A percentile compares a stretch with the other conserved stretches of the same genome.
phyloP scores from a whole-genome alignment of 495 filamentous ascomycete genomes.

The Bacidia rubella region DNA sequence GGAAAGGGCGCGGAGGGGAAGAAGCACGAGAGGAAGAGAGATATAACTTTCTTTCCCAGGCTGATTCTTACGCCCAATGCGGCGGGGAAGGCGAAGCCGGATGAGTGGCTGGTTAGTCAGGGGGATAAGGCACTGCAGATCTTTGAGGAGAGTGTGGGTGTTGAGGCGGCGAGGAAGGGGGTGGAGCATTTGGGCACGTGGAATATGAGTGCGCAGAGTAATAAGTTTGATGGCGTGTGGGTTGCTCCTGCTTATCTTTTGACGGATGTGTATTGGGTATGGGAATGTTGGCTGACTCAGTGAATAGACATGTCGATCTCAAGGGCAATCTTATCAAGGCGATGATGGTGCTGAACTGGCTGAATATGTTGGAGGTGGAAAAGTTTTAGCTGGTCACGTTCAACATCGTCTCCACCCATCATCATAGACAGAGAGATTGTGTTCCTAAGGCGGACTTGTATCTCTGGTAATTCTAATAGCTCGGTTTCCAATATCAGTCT shows the following conservation, averaged over 20 bases:
- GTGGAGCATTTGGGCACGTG: conserved; percentile 40
- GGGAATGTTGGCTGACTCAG: background rate
- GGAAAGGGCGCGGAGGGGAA: background rate
- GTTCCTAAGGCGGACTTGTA: too few relatives aligned
- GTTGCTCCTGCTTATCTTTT: conserved; percentile 6
- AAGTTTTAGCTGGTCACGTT: too few relatives aligned
- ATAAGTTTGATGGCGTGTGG: conserved; percentile 38
- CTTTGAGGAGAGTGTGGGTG: conserved; percentile 32
- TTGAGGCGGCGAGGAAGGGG: conserved; percentile 27
- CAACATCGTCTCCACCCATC: too few relatives aligned
- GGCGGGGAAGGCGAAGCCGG: conserved; percentile 37
- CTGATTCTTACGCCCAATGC: conserved; percentile 40
- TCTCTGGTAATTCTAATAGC: too few relatives aligned
- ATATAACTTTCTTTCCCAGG: conserved; percentile 23
- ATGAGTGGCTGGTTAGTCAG: conserved; percentile 37
- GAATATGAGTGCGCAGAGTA: conserved; percentile 40
- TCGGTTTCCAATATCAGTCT: too few relatives aligned
- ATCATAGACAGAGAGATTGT: too few relatives aligned
- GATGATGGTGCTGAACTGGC: conserved; percentile 44
- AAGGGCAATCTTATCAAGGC: conserved; percentile 39
- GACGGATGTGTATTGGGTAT: background rate
- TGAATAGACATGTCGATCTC: conserved; percentile 34
- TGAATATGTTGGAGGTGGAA: conserved; percentile 24
- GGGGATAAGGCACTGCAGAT: conserved; percentile 37
- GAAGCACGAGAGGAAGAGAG: conserved; percentile 1